Evolutionary conservation across 805 yeast species (phyloP).

Genomic region (Jamesozyma gamospora): DNA sequence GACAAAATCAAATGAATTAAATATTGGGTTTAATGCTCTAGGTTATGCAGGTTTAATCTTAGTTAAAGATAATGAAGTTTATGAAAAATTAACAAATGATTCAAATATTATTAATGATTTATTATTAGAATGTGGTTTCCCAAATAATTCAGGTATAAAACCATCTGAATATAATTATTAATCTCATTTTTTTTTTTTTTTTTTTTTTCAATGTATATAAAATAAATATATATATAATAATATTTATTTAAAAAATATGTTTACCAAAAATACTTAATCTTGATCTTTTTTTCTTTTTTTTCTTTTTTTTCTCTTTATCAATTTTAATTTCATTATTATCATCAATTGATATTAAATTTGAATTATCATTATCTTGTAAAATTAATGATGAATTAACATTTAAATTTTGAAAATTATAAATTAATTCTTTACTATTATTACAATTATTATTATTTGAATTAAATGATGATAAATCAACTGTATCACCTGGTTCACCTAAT

Average conservation of each 20-base stretch:
- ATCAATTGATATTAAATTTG: not conserved
- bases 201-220: not conserved
- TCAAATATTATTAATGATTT: conserved; percentile 36
- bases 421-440: conserved; percentile 1
- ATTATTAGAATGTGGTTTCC: conserved; percentile 58
- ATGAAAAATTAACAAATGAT: conserved; percentile 40
- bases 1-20: conserved; percentile 33
- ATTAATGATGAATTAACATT: conserved; percentile 1
- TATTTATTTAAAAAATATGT: conserved; percentile 9
- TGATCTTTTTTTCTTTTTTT: conserved; percentile 14
- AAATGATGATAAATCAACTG: conserved; percentile 18
- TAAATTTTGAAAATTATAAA: conserved; percentile 1
- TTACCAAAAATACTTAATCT: conserved; percentile 14
- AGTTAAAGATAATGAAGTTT: conserved; percentile 56
- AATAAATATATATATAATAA: not conserved
- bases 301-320: conserved; percentile 4
- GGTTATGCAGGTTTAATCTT: conserved; percentile 73
- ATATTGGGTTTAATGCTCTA: conserved; percentile 3
- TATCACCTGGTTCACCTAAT: conserved; percentile 29
- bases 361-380: not conserved
- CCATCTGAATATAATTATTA: conserved; percentile 59
- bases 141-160: conserved; percentile 45
- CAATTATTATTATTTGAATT: not conserved
- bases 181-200: not conserved
- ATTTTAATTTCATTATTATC: conserved; percentile 5